Evolutionary conservation across 2,329 filamentous ascomycete species (phyloP).

Genomic region (Ceratocystis harringtonii): DNA sequence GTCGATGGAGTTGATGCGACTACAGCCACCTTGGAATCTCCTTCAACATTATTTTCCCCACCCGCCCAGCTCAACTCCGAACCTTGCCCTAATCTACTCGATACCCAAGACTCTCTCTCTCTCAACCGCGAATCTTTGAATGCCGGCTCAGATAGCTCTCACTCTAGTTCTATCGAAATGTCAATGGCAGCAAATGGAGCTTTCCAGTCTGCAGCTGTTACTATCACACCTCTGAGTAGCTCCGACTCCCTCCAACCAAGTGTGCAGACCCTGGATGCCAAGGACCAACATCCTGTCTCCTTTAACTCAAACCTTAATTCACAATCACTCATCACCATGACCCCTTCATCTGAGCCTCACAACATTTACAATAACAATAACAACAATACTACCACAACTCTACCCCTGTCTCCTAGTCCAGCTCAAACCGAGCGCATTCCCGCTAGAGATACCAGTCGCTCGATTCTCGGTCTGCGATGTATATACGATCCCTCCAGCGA

Average conservation of each 20-base stretch:
- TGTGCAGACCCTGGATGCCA: neutral
- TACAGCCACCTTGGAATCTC: neutral
- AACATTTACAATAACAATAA: slow-evolving; percentile 22
- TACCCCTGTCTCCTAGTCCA: slow-evolving; percentile 16
- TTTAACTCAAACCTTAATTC: slow-evolving; percentile 24
- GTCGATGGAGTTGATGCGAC: neutral
- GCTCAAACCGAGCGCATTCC: slow-evolving; percentile 30
- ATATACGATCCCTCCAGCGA: slow-evolving; percentile 46
- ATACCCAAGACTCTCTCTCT: slow-evolving; percentile 33
- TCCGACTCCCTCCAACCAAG: slow-evolving; percentile 32
- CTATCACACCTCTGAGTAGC: slow-evolving; percentile 36
- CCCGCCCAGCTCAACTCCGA: neutral
- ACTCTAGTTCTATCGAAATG: slow-evolving; percentile 40
- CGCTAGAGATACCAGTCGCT: slow-evolving; percentile 41
- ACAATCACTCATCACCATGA: slow-evolving; percentile 8
- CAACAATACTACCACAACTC: slow-evolving; percentile 16
- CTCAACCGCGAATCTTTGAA: slow-evolving; percentile 51
- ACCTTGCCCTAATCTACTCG: neutral
- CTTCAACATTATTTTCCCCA: neutral
- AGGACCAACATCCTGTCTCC: neutral
- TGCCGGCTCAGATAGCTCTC: slow-evolving; percentile 58
- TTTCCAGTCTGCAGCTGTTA: slow-evolving; percentile 25
- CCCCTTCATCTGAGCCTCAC: slow-evolving; percentile 17
- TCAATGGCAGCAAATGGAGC: slow-evolving; percentile 4
- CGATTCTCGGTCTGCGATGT: slow-evolving; percentile 42